These are phyloP conservation scores for Lactuca saligna DNA, from an alignment of 129 eudicot genomes.

Conservation along the genomic window DNA sequence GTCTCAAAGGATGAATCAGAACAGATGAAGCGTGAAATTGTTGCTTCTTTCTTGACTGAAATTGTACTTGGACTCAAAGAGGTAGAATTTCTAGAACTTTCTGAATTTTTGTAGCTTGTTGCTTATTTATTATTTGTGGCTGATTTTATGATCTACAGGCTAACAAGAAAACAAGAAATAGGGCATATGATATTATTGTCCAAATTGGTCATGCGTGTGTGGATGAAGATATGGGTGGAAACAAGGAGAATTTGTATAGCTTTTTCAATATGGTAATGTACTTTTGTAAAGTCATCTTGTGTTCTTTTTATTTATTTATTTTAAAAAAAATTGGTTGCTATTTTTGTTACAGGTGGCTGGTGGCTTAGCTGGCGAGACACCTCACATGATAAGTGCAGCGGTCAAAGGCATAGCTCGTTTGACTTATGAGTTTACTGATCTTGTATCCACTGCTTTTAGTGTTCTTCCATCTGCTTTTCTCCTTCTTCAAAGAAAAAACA, in stretches of 20 bases:
- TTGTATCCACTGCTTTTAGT: slow-evolving; percentile 66
- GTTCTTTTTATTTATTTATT: neutral
- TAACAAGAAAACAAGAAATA: slow-evolving; percentile 88
- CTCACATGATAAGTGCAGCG: slow-evolving; percentile 96
- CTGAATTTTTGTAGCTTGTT: no score
- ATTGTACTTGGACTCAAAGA: slow-evolving; percentile 91
- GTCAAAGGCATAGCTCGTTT: slow-evolving; percentile 95
- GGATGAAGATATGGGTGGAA: slow-evolving; percentile 75
- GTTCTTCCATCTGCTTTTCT: slow-evolving; percentile 85
- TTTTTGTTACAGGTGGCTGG: slow-evolving; percentile 65
- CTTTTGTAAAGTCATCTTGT: neutral
- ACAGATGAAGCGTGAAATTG: slow-evolving; percentile 52
- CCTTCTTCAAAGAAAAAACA: slow-evolving; percentile 79
- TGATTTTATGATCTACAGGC: slow-evolving; percentile 46
- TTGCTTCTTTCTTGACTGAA: slow-evolving; percentile 81
- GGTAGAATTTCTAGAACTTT: slow-evolving; percentile 40
- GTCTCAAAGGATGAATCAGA: slow-evolving; percentile 71
- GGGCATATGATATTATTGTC: slow-evolving; percentile 93
- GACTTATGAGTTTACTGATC: slow-evolving; percentile 95
- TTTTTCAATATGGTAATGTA: slow-evolving; percentile 71
- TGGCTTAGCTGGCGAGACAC: slow-evolving; percentile 88
- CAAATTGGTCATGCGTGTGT: slow-evolving; percentile 93
- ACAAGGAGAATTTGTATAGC: slow-evolving; percentile 58
- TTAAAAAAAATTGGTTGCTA: neutral
- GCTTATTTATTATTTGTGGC: no score